Conservation (phyloP, 768 basidiomycete genomes). For the Russula dissimulans region DNA sequence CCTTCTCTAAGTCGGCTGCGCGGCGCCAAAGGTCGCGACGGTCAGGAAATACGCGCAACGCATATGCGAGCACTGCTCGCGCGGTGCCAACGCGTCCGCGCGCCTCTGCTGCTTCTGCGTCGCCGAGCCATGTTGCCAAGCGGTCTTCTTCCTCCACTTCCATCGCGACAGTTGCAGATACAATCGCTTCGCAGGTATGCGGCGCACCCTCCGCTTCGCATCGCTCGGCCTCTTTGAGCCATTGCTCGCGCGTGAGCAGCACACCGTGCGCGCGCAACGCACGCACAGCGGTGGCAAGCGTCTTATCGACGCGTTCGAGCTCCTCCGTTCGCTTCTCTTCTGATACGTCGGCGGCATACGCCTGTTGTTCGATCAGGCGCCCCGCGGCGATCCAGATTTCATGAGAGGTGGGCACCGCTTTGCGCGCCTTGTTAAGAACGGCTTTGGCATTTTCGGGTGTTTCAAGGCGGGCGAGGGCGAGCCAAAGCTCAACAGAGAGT, state of each 20-base stretch:
- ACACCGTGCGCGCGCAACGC: conserved; percentile 78
- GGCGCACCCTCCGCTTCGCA: conserved; percentile 82
- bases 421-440: conserved; percentile 93
- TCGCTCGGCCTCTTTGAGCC: conserved; percentile 90
- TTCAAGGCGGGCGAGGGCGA: conserved; percentile 94
- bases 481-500: conserved; percentile 93
- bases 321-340: conserved; percentile 50
- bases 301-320: conserved; percentile 71
- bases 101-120: conserved; percentile 75
- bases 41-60: conserved; percentile 85
- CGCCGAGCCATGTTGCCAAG: conserved; percentile 81
- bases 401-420: conserved; percentile 88
- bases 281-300: conserved; percentile 77
- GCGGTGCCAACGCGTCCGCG: conserved; percentile 74
- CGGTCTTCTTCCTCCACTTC: conserved; percentile 94
- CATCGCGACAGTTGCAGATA: conserved; percentile 89
- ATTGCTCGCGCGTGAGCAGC: conserved; percentile 80
- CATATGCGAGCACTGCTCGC: conserved; percentile 82
- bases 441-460: conserved; percentile 84
- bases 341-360: conserved; percentile 37
- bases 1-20: conserved; percentile 90
- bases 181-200: conserved; percentile 86
- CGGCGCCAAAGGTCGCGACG: conserved; percentile 77
- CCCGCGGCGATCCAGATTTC: conserved; percentile 99
- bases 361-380: conserved; percentile 83